Evolutionary conservation across 1,139 yeast species (phyloP).

Genomic region (Geotrichum histeridarum): DNA sequence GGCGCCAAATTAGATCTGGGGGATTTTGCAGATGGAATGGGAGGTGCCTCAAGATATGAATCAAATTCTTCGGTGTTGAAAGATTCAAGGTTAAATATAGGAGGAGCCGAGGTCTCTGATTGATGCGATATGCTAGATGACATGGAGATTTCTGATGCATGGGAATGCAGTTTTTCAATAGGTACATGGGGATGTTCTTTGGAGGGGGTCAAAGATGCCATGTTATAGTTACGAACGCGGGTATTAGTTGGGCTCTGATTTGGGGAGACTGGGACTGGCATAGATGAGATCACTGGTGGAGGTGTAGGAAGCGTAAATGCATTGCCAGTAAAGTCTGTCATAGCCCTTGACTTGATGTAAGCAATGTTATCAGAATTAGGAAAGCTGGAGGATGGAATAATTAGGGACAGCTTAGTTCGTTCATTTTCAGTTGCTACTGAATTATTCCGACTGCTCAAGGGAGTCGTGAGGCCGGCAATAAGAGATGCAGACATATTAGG

Average conservation of each 20-base stretch:
- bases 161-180: not conserved
- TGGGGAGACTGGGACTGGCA: not conserved
- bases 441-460: not conserved
- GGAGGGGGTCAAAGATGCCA: conserved; percentile 1
- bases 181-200: not conserved
- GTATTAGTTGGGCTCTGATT: not conserved
- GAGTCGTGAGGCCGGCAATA: not conserved
- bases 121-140: not conserved
- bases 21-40: not conserved
- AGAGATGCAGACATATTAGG: not conserved
- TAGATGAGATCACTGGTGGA: not conserved
- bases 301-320: not conserved
- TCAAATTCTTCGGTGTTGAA: not conserved
- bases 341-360: too few relatives aligned
- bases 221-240: conserved; percentile 3
- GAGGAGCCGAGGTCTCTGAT: not conserved
- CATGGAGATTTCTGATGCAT: not conserved
- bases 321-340: not conserved
- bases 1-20: not conserved
- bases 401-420: too few relatives aligned
- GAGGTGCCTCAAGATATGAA: not conserved
- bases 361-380: too few relatives aligned
- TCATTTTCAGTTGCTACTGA: too few relatives aligned
- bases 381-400: too few relatives aligned
- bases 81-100: not conserved